phyloP scores from a whole-genome alignment of 176 grass and related monocot genomes.

The Cocos nucifera region DNA sequence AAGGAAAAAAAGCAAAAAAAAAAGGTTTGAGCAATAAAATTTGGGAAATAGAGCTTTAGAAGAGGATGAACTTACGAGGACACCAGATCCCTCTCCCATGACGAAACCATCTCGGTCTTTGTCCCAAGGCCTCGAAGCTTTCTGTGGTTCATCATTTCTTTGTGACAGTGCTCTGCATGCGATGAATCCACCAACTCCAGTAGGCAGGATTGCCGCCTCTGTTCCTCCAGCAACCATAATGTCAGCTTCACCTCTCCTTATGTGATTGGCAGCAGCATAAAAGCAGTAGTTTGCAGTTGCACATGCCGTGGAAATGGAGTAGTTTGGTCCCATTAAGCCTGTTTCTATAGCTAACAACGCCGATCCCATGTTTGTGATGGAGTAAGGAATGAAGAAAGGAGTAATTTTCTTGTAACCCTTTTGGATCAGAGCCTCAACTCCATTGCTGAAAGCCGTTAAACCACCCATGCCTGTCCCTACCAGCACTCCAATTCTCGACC shows the following conservation, averaged over 20 bases:
- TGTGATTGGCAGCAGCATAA: slow-evolving; percentile 27
- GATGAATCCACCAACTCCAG: slow-evolving; percentile 19
- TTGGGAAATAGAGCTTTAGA: too few species aligned
- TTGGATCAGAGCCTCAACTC: slow-evolving; percentile 7
- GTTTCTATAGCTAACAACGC: slow-evolving; percentile 22
- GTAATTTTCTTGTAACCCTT: slow-evolving; percentile 16
- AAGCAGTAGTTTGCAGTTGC: slow-evolving; percentile 39
- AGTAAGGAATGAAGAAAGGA: slow-evolving; percentile 14
- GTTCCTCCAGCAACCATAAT: slow-evolving; percentile 28
- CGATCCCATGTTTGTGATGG: slow-evolving; percentile 16
- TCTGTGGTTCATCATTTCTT: slow-evolving; percentile 32
- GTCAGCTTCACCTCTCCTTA: slow-evolving; percentile 27
- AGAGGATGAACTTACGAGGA: slow-evolving; percentile 9
- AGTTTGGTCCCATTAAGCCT: slow-evolving; percentile 30
- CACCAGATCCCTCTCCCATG: slow-evolving; percentile 29
- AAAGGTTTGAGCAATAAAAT: too few species aligned
- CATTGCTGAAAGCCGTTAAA: slow-evolving; percentile 6
- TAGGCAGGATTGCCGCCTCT: slow-evolving; percentile 22
- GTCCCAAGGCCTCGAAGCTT: slow-evolving; percentile 44
- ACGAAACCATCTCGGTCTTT: slow-evolving; percentile 32
- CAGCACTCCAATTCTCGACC: slow-evolving; percentile 23
- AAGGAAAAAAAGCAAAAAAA: too few species aligned
- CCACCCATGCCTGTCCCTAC: slow-evolving; percentile 27
- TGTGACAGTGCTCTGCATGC: slow-evolving; percentile 25
- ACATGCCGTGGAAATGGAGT: slow-evolving; percentile 32